Evolutionary conservation across 768 basidiomycete genomes (phyloP), one percentile per base, ranked within the genome.

Genomic region (Russula abietina): DNA sequence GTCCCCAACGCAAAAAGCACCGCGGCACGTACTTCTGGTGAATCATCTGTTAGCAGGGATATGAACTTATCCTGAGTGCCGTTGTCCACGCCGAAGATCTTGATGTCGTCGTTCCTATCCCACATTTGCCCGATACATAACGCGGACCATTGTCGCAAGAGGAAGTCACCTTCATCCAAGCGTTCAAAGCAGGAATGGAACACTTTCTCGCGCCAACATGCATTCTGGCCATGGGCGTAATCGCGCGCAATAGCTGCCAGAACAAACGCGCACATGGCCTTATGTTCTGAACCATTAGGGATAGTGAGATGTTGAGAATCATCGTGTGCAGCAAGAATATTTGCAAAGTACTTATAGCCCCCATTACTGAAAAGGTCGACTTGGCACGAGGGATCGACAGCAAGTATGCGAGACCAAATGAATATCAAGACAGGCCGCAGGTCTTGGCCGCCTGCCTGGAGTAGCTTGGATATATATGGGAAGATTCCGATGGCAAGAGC

Each of bases 211-310:
- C 81, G 78, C 76, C 88, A 84, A 73, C 93, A 95, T 2, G 92
- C 92, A 56, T 82, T 80, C 75, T 98, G 94, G 6, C 95, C 95
- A 3, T 81, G 80, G n/a, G 83, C 81, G 71, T 88, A 92, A 69
- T 93, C 93, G n/a, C 96, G 86, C 45, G 89, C 87, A 55, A 97
- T 86, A 16, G 93, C 86, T 26, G 89, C 83, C 30, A 98, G 85
- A 68, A 98, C 94, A 76, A 98, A 98, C 1, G 93, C 91, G 72
- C 95, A 98, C 96, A 98, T 98, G 1, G 97, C 94, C 67, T 92
- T 91, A 74, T 98, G 94, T 72, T 98, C 97, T 5, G 90, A 89
- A 55, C 87, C 85, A 73, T 99, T 97, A 0, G 95, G 94, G n/a
- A 98, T 83, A 46, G 82, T 72, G 59, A 76, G 67, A 60, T 78